These are phyloP conservation scores for Candida sp. DNA, from an alignment of 1,139 yeast species.

Conservation along the genomic window DNA sequence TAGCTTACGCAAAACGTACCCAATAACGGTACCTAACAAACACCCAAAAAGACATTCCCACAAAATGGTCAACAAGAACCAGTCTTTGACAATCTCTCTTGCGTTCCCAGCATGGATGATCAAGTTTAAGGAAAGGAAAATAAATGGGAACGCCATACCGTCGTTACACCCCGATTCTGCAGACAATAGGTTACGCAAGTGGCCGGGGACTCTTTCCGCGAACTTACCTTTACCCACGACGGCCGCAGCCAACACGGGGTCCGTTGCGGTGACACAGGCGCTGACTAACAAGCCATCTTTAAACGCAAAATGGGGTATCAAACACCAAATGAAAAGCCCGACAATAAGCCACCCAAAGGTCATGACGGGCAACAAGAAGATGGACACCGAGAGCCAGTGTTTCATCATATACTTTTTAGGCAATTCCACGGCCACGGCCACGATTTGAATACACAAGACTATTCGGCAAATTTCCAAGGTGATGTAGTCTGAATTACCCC, in stretches of 20 bases:
- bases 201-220: conserved; percentile 98
- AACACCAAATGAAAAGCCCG: conserved; percentile 82
- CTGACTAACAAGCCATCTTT: conserved; percentile 79
- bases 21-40: conserved; percentile 74
- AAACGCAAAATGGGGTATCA: conserved; percentile 84
- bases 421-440: conserved; percentile 96
- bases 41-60: conserved; percentile 93
- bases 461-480: conserved; percentile 90
- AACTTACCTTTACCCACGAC: conserved; percentile 98
- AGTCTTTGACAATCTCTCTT: conserved; percentile 76
- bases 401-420: conserved; percentile 92
- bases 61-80: conserved; percentile 80
- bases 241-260: conserved; percentile 97
- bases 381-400: conserved; percentile 85
- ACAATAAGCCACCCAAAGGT: conserved; percentile 92
- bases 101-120: conserved; percentile 70
- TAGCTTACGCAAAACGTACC: conserved; percentile 74
- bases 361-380: conserved; percentile 91
- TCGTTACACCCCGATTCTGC: conserved; percentile 99
- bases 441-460: conserved; percentile 90
- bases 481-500: conserved; percentile 91
- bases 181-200: conserved; percentile 82
- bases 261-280: conserved; percentile 98
- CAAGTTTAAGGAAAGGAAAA: conserved; percentile 72
- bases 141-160: conserved; percentile 98